phyloP scores from a whole-genome alignment of 2,329 filamentous ascomycete genomes.

The Emergomyces orientalis region DNA sequence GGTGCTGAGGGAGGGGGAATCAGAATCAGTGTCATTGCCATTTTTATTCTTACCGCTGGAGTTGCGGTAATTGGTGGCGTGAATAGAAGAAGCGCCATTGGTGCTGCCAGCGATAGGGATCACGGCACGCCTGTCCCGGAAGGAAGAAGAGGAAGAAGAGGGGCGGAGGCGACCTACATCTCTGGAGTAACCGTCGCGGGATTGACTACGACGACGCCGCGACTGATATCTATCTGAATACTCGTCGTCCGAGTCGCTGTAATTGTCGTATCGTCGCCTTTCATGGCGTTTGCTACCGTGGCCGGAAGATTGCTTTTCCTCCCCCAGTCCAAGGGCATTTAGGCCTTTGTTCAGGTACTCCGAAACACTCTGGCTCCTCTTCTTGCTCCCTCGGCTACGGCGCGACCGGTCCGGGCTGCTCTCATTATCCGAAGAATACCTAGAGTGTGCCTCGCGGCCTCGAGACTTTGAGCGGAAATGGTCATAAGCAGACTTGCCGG shows the following conservation, averaged over 20 bases:
- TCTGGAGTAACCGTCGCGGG: constrained; percentile 17
- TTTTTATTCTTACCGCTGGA: constrained; percentile 2
- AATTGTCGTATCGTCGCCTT: constrained; percentile 23
- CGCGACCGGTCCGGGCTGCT: constrained; percentile 47
- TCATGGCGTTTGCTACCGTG: constrained; percentile 27
- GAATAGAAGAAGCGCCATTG: constrained; percentile 1
- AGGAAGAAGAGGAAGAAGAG: constrained; percentile 18
- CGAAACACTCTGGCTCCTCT: constrained; percentile 39
- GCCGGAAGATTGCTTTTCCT: constrained; percentile 20
- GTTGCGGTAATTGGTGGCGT: neutral
- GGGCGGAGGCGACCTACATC: constrained; percentile 37
- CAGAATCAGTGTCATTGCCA: constrained; percentile 38
- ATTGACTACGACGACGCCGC: constrained; percentile 18
- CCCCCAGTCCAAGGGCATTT: constrained; percentile 35
- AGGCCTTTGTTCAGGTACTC: constrained; percentile 39
- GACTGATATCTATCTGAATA: constrained; percentile 35
- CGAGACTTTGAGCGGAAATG: constrained; percentile 36
- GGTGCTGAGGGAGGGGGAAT: constrained; percentile 40
- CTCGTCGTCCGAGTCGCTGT: constrained; percentile 26
- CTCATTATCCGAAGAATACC: constrained; percentile 43
- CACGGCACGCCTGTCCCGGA: neutral
- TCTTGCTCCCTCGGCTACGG: constrained; percentile 35
- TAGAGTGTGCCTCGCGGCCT: constrained; percentile 19
- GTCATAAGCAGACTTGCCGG: constrained; percentile 40
- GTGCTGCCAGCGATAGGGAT: constrained; percentile 9